These are phyloP conservation scores for Neonectria hederae DNA, from an alignment of 2,329 filamentous ascomycete genomes.

Conservation along the genomic window DNA sequence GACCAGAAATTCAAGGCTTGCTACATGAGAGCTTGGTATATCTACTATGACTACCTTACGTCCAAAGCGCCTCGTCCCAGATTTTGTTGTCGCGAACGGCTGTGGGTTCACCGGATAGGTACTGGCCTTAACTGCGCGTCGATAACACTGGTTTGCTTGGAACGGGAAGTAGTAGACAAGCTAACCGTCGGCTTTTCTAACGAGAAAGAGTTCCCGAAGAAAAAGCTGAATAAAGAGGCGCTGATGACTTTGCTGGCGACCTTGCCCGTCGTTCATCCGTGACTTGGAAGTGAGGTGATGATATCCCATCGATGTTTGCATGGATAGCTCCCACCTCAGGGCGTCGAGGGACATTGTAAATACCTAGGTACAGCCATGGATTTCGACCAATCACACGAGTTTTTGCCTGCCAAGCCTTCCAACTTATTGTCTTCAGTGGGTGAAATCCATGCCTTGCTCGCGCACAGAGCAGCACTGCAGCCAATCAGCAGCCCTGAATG, in stretches of 20 bases:
- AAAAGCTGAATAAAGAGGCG: not conserved
- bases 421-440: conserved; percentile 3
- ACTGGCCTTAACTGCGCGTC: not conserved
- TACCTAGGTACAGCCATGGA: not conserved
- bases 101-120: not conserved
- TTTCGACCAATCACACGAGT: conserved; percentile 11
- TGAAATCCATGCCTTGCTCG: not conserved
- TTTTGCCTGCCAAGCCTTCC: not conserved
- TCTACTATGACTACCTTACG: not conserved
- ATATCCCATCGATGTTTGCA: not conserved
- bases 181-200: not conserved
- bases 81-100: not conserved
- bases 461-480: not conserved
- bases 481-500: conserved; percentile 16
- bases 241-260: not conserved
- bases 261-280: not conserved
- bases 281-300: not conserved
- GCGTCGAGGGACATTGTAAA: not conserved
- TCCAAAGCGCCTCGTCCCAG: not conserved
- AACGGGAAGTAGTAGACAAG: not conserved
- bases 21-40: not conserved
- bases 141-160: not conserved
- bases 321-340: not conserved
- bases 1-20: not conserved
- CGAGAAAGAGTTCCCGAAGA: not conserved